phyloP scores from a whole-genome alignment of 768 basidiomycete species.

The Russula vinacea region DNA sequence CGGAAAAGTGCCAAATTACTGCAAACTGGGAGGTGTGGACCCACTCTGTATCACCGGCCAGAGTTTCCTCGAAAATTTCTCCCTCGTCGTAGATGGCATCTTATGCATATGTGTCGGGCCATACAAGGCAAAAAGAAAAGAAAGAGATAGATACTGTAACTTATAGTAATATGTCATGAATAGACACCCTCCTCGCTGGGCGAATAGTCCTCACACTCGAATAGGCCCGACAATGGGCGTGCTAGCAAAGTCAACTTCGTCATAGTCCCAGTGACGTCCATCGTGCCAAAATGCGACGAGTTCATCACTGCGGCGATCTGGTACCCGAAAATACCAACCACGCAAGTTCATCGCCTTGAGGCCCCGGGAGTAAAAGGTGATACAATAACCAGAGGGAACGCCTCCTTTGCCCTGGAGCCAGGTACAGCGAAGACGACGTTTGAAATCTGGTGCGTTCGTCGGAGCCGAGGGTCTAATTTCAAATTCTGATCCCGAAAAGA shows the following conservation, averaged over 20 bases:
- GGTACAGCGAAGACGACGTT: conserved; percentile 21
- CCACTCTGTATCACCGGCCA: background rate
- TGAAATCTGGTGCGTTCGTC: conserved; percentile 13
- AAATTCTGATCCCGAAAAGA: background rate
- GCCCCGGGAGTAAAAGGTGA: conserved; percentile 23
- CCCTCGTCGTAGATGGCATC: background rate
- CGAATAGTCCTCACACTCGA: background rate
- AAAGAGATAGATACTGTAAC: background rate
- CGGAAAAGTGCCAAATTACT: too few relatives aligned
- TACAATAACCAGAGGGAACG: conserved; percentile 21
- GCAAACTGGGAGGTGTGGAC: too few relatives aligned
- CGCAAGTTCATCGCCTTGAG: conserved; percentile 25
- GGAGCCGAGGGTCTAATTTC: conserved; percentile 21
- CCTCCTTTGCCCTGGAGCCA: background rate
- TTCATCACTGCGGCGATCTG: conserved; percentile 25
- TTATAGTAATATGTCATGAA: background rate
- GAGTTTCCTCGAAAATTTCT: background rate
- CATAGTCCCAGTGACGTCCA: conserved; percentile 24
- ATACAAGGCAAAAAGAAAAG: background rate
- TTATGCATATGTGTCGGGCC: background rate
- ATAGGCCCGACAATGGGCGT: conserved; percentile 16
- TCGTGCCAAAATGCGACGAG: conserved; percentile 30
- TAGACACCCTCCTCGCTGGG: background rate
- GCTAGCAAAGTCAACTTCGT: conserved; percentile 18
- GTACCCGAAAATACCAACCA: conserved; percentile 25